Evolutionary conservation across 1,139 yeast genomes (phyloP).

Genomic region (Scheffersomyces stambukii): DNA sequence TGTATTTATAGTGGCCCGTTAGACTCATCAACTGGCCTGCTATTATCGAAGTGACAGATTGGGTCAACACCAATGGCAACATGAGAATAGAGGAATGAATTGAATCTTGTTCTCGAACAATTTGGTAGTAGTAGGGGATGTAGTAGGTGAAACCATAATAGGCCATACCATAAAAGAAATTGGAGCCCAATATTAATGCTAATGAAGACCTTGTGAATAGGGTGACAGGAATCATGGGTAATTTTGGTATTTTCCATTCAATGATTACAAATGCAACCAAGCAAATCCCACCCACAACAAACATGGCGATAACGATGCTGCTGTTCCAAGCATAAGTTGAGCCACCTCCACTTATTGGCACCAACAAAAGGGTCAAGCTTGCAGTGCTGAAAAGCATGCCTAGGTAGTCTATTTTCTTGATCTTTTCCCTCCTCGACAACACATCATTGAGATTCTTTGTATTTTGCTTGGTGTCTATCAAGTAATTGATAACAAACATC

Average conservation of each 20-base stretch:
- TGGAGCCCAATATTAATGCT: conserved; percentile 33
- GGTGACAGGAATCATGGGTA: conserved; percentile 52
- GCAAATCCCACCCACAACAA: conserved; percentile 40
- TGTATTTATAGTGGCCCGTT: conserved; percentile 36
- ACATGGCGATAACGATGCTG: conserved; percentile 40
- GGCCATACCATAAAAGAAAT: conserved; percentile 46
- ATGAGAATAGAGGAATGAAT: conserved; percentile 31
- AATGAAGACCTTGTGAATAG: conserved; percentile 35
- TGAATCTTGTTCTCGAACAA: conserved; percentile 36
- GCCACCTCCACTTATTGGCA: conserved; percentile 56
- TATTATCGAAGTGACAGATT: conserved; percentile 27
- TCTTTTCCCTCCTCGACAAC: conserved; percentile 23
- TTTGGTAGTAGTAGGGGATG: conserved; percentile 45
- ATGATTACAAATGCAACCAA: conserved; percentile 32
- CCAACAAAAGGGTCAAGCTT: conserved; percentile 39
- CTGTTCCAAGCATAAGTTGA: conserved; percentile 48
- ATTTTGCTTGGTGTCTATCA: conserved; percentile 20
- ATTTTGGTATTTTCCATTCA: conserved; percentile 42
- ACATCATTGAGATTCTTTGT: conserved; percentile 20
- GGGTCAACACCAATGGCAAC: conserved; percentile 36
- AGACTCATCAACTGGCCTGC: conserved; percentile 40
- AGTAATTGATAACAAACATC: conserved; percentile 18
- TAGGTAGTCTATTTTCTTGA: conserved; percentile 43
- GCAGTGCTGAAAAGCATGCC: conserved; percentile 45
- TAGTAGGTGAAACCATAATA: conserved; percentile 44